A percentile compares a stretch with the other conserved stretches of the same genome.
These are phyloP conservation scores for Beauveria scarabaeidicola DNA, from an alignment of 2,329 filamentous ascomycete species.

Conservation along the genomic window DNA sequence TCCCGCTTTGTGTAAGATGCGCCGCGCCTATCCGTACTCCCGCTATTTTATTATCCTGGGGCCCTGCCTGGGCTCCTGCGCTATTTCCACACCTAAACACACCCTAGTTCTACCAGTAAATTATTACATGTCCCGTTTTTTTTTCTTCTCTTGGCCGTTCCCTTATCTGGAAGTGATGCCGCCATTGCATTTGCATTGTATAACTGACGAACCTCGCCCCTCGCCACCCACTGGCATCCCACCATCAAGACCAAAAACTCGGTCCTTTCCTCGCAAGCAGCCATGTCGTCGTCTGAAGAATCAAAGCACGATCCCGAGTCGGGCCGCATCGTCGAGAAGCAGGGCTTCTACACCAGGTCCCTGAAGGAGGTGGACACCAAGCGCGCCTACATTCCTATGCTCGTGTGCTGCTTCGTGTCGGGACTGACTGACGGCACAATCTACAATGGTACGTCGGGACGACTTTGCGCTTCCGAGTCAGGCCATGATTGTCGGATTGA, in stretches of 20 bases:
- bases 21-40: too few relatives aligned
- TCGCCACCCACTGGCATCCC: background rate
- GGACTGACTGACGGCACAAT: conserved; percentile 32
- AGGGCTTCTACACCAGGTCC: conserved; percentile 2
- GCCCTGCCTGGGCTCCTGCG: background rate
- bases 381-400: conserved; percentile 27
- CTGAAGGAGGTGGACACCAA: conserved; percentile 14
- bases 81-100: conserved; percentile 7
- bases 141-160: background rate
- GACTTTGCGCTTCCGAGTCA: background rate
- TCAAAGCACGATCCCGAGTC: conserved; percentile 14
- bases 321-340: conserved; percentile 11
- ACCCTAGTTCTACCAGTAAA: conserved; percentile 6
- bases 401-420: conserved; percentile 30
- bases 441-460: conserved; percentile 23
- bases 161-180: background rate
- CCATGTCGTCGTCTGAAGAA: conserved; percentile 9
- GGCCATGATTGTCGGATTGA: background rate
- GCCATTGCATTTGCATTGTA: background rate
- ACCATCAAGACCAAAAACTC: background rate
- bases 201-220: conserved; percentile 3
- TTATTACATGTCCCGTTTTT: conserved; percentile 8
- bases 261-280: background rate
- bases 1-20: conserved; percentile 10
- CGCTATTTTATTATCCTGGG: too few relatives aligned